phyloP scores from a whole-genome alignment of 192 early-diverging fungal species.

The Mortierella hygrophila region DNA sequence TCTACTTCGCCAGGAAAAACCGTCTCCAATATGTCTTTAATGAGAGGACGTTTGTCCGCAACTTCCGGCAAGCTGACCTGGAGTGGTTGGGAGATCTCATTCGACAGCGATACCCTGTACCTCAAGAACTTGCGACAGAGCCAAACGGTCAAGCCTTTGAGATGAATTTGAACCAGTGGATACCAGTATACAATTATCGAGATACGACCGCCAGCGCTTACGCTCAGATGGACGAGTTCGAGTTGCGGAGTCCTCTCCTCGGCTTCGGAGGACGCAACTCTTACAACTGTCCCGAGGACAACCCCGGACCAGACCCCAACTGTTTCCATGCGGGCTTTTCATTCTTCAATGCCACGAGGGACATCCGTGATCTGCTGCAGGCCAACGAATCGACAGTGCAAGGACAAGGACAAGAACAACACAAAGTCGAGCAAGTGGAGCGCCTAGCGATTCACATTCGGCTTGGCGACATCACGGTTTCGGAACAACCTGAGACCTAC shows the following conservation, averaged over 20 bases:
- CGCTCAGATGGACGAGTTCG: not conserved
- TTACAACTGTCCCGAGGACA: constrained; percentile 8
- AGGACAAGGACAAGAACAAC: constrained; percentile 8
- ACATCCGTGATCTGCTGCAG: constrained; percentile 10
- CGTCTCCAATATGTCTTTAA: constrained; percentile 8
- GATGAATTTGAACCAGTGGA: not conserved
- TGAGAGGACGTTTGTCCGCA: constrained; percentile 2
- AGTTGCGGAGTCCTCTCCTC: constrained; percentile 5
- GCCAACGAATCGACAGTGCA: not conserved
- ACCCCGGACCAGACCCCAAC: not conserved
- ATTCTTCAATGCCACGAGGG: constrained; percentile 23
- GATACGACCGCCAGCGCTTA: not conserved
- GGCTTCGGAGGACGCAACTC: constrained; percentile 18
- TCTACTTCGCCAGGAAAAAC: constrained; percentile 9
- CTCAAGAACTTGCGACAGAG: not conserved
- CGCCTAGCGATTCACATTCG: constrained; percentile 22
- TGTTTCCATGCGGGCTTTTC: constrained; percentile 15
- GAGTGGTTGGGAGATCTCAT: constrained; percentile 11
- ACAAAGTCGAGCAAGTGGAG: constrained; percentile 10
- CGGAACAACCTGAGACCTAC: constrained; percentile 18
- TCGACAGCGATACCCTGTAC: constrained; percentile 11
- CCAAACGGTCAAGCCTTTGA: not conserved
- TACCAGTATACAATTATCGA: not conserved
- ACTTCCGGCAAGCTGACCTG: constrained; percentile 13
- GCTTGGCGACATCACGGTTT: constrained; percentile 4